Evolutionary conservation across 2,329 filamentous ascomycete genomes (phyloP).

Genomic region (Fusarium subglutinans): DNA sequence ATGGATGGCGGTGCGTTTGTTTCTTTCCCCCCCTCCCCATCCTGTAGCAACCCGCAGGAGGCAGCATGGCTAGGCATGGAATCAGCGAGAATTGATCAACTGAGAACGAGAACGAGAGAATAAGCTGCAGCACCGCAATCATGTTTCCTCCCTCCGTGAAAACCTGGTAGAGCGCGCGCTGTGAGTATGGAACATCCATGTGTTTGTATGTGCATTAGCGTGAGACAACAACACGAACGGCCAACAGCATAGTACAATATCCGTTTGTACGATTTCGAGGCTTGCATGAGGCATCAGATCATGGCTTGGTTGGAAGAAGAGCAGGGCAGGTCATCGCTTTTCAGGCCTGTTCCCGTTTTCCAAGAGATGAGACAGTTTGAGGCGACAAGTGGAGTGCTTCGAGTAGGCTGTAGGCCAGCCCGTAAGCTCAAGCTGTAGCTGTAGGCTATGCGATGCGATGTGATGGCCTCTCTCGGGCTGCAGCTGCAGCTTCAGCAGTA

Average conservation of each 20-base stretch:
- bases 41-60: not conserved
- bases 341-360: not conserved
- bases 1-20: not conserved
- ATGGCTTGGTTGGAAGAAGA: not conserved
- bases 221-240: not conserved
- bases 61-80: not conserved
- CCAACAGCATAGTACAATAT: not conserved
- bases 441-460: not conserved
- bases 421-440: not conserved
- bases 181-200: not conserved
- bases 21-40: not conserved
- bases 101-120: not conserved
- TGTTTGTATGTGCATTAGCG: conserved; percentile 7
- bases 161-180: not conserved
- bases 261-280: not conserved
- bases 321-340: not conserved
- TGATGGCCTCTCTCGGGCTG: not conserved
- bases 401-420: not conserved
- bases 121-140: not conserved
- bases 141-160: not conserved
- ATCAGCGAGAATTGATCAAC: not conserved
- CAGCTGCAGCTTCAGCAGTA: not conserved
- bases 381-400: not conserved
- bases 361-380: not conserved
- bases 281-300: not conserved